Base-by-base conservation (phyloP, 257 asterid genomes). In the Solanum sejunctum region DNA sequence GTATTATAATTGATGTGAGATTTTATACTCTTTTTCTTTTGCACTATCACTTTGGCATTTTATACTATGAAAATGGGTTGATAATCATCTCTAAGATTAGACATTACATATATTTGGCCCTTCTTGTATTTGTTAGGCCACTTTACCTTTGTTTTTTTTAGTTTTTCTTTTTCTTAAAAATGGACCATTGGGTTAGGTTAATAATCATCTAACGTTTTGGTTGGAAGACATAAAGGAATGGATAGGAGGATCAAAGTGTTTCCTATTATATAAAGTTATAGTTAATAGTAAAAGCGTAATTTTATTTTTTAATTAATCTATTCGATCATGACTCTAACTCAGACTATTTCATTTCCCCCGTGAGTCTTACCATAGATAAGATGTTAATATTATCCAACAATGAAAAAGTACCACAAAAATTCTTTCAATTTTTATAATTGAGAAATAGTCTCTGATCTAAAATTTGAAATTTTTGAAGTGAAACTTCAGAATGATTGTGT, bases 1-100 rank as follows among this genome's bases (percentile, higher is more conserved):
- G 49, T 77, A 51, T 51, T 26, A 77, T 32, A 32, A 32, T 70
- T 77, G 82, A 77, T 77, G 82, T 77, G 82, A 77, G 0, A 77
- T 26, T 6, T 26, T 51, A 45, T 77, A 77, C 49, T 26, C 26
- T 51, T 13, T 32, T 39, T 77, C 21, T 4, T 8, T 77, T 77
- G 43, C 13, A 47, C 73, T 2, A 75, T 75, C 81, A 47, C 81
- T 75, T 75, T 23, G 15, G 61, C 0, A 49, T 15, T 77, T 51
- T 16, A 77, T 51, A 52, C 45, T 9, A 23, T 8, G 16, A 0
- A 23, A 77, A 77, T 51, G 82, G 82, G 64, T 77, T 77, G 47
- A 17, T 77, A 77, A 77, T 77, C 64, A 77, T 77, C 64, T 51
- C 82, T 16, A 23, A 52, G 82, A 77, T 51, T 77, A 77, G 63